Conservation (phyloP, 371 early-diverging fungal species). For the Actinomortierella ambigua region DNA sequence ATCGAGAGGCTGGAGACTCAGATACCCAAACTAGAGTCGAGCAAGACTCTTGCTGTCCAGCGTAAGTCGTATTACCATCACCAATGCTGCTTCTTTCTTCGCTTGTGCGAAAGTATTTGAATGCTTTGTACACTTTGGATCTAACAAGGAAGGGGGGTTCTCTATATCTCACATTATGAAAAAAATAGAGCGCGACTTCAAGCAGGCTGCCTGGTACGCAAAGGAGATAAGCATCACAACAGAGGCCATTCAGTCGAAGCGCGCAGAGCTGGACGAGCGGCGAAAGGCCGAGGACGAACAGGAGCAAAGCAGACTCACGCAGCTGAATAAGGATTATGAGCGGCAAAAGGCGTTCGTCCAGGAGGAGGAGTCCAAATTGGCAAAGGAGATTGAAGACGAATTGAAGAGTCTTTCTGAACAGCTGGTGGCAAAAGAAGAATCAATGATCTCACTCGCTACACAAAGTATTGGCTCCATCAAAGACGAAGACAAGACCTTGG, state of each 20-base stretch:
- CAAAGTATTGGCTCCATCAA: too few relatives aligned
- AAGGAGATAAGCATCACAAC: conserved; percentile 11
- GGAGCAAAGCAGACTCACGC: conserved; percentile 12
- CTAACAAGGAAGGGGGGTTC: background rate
- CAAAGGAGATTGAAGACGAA: conserved; percentile 17
- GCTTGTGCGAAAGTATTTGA: too few relatives aligned
- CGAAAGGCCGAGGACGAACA: background rate
- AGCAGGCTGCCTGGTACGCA: conserved; percentile 30
- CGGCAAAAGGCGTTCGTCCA: conserved; percentile 2
- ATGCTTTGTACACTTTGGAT: too few relatives aligned
- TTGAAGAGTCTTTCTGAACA: conserved; percentile 1
- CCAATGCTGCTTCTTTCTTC: too few relatives aligned
- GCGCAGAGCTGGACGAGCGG: conserved; percentile 12
- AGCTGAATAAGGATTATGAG: conserved; percentile 17
- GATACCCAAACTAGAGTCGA: conserved; percentile 13
- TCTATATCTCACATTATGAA: background rate
- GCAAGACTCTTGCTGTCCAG: conserved; percentile 27
- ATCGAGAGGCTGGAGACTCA: conserved; percentile 15
- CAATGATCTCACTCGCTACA: too few relatives aligned
- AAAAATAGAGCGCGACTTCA: conserved; percentile 22
- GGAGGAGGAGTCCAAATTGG: conserved; percentile 14
- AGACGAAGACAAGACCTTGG: too few relatives aligned
- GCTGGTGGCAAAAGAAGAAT: too few relatives aligned
- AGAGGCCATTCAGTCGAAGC: conserved; percentile 6
- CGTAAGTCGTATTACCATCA: conserved; percentile 14